These are phyloP conservation scores for Lignosus rhinocerotis DNA, from an alignment of 1,284 basidiomycete genomes.

Conservation along the genomic window DNA sequence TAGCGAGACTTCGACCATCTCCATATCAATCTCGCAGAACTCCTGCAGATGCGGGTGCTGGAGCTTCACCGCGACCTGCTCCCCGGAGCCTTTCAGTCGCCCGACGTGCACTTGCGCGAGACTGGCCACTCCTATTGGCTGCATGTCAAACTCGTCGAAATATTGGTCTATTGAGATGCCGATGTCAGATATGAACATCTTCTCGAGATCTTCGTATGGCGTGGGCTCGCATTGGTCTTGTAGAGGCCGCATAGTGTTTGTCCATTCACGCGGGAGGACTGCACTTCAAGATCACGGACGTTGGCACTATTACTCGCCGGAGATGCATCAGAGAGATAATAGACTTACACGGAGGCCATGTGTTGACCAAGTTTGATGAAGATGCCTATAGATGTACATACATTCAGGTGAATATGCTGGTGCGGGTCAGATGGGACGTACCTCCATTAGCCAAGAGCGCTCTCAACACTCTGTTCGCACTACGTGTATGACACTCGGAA, in stretches of 20 bases:
- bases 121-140: conserved; percentile 94
- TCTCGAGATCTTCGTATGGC: conserved; percentile 66
- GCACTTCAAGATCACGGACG: conserved; percentile 33
- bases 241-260: conserved; percentile 63
- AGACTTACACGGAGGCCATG: conserved; percentile 66
- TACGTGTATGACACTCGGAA: conserved; percentile 80
- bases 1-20: conserved; percentile 82
- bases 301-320: conserved; percentile 2
- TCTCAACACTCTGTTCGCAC: conserved; percentile 74
- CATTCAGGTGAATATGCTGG: neutral
- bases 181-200: conserved; percentile 73
- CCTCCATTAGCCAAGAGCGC: conserved; percentile 89
- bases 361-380: conserved; percentile 96
- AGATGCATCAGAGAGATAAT: too few relatives aligned
- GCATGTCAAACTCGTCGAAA: conserved; percentile 83
- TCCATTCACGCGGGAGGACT: conserved; percentile 85
- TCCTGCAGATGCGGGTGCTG: conserved; percentile 96
- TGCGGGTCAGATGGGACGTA: conserved; percentile 30
- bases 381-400: conserved; percentile 49
- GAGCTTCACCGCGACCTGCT: conserved; percentile 90
- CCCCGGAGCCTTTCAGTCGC: conserved; percentile 68
- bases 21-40: conserved; percentile 85
- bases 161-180: conserved; percentile 63
- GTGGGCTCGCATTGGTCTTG: conserved; percentile 89
- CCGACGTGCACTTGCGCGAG: conserved; percentile 96